Conservation (phyloP, 192 early-diverging fungal species). For the Funneliformis mosseae region DNA sequence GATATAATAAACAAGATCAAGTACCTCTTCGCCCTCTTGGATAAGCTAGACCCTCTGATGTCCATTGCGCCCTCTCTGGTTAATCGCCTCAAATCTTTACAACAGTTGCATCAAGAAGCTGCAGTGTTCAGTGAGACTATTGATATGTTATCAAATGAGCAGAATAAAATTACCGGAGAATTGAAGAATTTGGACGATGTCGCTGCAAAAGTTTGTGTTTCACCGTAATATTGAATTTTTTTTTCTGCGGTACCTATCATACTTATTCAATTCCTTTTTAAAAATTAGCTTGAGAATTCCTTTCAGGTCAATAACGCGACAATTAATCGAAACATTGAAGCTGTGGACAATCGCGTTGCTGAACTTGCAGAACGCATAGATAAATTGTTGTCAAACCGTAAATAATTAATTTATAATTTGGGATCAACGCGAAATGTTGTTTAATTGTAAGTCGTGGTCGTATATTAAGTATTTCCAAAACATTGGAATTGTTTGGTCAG, state of each 20-base stretch:
- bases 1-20: conserved; percentile 52
- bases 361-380: conserved; percentile 62
- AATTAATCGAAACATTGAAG: conserved; percentile 64
- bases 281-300: conserved; percentile 51
- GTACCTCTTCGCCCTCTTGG: conserved; percentile 67
- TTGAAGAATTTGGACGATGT: conserved; percentile 64
- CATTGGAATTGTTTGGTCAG: too few relatives aligned
- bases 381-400: conserved; percentile 19
- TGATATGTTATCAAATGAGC: conserved; percentile 70
- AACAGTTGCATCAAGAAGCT: conserved; percentile 80
- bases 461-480: too few relatives aligned
- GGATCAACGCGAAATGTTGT: too few relatives aligned
- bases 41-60: conserved; percentile 78
- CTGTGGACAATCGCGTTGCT: conserved; percentile 66
- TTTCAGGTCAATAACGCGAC: conserved; percentile 62
- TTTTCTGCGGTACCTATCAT: background rate
- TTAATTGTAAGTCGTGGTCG: too few relatives aligned
- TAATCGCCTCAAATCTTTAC: conserved; percentile 74
- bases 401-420: background rate
- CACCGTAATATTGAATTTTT: background rate
- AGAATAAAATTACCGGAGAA: conserved; percentile 67
- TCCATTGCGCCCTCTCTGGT: conserved; percentile 79
- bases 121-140: conserved; percentile 75
- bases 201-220: conserved; percentile 46
- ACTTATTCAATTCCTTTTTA: background rate